phyloP scores from a whole-genome alignment of 2,329 filamentous ascomycete species.

The Phialophora macrospora region DNA sequence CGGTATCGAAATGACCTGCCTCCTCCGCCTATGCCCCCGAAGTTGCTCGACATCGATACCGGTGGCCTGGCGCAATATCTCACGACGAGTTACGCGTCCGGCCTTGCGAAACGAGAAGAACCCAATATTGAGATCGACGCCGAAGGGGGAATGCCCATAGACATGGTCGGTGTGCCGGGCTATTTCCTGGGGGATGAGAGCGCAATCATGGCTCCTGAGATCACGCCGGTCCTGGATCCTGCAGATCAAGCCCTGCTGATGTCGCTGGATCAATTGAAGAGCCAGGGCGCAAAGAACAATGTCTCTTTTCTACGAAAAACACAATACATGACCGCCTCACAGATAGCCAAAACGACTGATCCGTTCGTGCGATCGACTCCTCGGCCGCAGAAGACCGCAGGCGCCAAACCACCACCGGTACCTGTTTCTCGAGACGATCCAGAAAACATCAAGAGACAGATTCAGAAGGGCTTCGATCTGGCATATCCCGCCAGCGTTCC shows the following conservation, averaged over 20 bases:
- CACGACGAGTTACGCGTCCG: conserved; percentile 84
- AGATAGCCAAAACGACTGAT: conserved; percentile 43
- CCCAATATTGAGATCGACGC: conserved; percentile 97
- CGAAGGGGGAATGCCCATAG: conserved; percentile 95
- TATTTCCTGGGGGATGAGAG: conserved; percentile 95
- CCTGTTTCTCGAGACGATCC: conserved; percentile 59
- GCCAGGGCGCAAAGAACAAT: conserved; percentile 74
- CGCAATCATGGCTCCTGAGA: conserved; percentile 79
- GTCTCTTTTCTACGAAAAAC: conserved; percentile 93
- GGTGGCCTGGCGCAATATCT: conserved; percentile 91
- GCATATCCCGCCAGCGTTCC: conserved; percentile 66
- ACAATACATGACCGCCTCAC: conserved; percentile 74
- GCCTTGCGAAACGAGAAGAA: conserved; percentile 86
- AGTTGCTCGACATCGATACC: conserved; percentile 95
- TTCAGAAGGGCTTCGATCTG: conserved; percentile 68
- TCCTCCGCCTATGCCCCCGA: conserved; percentile 90
- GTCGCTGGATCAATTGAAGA: conserved; percentile 81
- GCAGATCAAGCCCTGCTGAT: conserved; percentile 83
- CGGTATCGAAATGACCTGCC: conserved; percentile 95
- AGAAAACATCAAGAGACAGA: conserved; percentile 63
- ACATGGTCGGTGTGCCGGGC: conserved; percentile 90
- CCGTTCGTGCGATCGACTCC: conserved; percentile 36
- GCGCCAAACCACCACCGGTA: conserved; percentile 43
- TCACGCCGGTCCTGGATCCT: conserved; percentile 74
- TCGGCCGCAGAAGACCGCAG: conserved; percentile 16